Evolutionary conservation across 2,329 filamentous ascomycete genomes (phyloP), one percentile per base, ranked within the genome.

Genomic region (Xylaria arbuscula): DNA sequence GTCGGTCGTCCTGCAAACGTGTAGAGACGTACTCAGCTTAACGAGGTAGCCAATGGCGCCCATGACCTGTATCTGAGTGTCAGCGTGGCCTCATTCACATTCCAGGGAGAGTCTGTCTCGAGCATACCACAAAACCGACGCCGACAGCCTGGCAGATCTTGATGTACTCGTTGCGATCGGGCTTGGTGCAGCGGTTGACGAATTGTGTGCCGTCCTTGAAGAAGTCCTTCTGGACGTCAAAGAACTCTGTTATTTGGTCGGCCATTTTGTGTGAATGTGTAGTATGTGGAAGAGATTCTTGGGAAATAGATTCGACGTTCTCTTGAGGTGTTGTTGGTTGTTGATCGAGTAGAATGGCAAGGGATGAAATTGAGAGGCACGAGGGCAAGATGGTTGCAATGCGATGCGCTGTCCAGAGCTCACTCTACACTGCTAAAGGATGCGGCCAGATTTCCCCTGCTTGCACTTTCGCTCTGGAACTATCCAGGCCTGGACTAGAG

Each of bases 171-270:
- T 66, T 70, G 59, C 65, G 67, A 47, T 72, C 69, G 58, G 86
- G 87, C 83, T 89, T 89, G 72, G 87, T 87, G 84, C 87, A 89
- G 75, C 86, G 82, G 81, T 85, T 86, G 78, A 89, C 82, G 81
- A 90, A 90, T 74, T 89, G 87, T 68, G 87, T 83, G 77, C 88
- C 87, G 70, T 89, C 87, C 78, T 82, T 86, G 77, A 89, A 78
- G 79, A 91, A 91, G 81, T 91, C 88, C 78, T 84, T 83, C 75
- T 89, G 89, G 78, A 89, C 86, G 73, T 93, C 90, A 78, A 91
- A 86, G 76, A 93, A 83, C 78, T 92, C 89, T 80, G 91, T 89
- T 75, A 92, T 80, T 80, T 90, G 86, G 79, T 92, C 90, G 80
- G 89, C 86, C 87, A 89, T 89, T 78, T 57, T 54, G 61, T 38